Evolutionary conservation across 2,329 filamentous ascomycete species (phyloP).

Genomic region (Diaporthe velutina): DNA sequence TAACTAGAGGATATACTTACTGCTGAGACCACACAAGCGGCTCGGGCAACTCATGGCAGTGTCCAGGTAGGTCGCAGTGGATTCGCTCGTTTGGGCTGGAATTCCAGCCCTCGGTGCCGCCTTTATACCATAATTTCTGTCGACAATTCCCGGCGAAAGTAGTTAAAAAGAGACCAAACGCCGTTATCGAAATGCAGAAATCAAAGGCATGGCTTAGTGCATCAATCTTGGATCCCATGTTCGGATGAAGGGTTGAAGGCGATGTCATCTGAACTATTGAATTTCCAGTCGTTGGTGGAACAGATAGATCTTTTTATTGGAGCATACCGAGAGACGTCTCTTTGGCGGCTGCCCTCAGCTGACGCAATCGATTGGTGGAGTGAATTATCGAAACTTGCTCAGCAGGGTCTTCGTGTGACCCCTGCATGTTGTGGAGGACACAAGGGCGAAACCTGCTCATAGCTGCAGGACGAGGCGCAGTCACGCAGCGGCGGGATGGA

Average conservation of each 20-base stretch:
- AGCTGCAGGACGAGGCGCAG: not conserved
- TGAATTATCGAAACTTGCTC: conserved; percentile 17
- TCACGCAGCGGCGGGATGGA: not conserved
- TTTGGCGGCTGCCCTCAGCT: not conserved
- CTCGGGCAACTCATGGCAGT: not conserved
- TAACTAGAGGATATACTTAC: not conserved
- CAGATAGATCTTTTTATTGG: not conserved
- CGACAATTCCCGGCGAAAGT: not conserved
- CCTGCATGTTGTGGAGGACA: conserved; percentile 3
- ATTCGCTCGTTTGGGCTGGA: not conserved
- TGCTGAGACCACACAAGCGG: conserved; percentile 9
- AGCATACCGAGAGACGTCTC: not conserved
- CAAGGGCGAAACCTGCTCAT: conserved; percentile 3
- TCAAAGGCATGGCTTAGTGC: not conserved
- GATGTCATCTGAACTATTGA: not conserved
- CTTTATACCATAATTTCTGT: not conserved
- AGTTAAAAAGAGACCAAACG: not conserved
- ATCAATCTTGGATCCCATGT: conserved; percentile 5
- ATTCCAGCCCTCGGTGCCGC: not conserved
- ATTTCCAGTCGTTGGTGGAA: not conserved
- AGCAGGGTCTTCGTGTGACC: conserved; percentile 16
- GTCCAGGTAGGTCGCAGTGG: not conserved
- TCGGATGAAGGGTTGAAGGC: conserved; percentile 1
- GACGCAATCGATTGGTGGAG: not conserved
- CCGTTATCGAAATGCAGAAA: not conserved